phyloP scores from a whole-genome alignment of 108 stramenopile genomes.

The Skeletonema menzelii region DNA sequence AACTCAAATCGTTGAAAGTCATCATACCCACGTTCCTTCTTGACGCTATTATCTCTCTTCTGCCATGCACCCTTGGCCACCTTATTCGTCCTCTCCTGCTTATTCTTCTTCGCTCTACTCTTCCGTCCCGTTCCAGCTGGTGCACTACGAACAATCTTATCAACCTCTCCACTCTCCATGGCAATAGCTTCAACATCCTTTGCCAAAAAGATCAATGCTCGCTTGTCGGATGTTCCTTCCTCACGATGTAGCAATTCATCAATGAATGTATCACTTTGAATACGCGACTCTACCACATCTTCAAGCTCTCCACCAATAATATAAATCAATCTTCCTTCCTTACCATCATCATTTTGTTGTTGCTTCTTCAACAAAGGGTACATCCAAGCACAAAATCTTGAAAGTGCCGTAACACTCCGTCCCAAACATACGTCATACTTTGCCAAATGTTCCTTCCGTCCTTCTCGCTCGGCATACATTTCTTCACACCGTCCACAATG shows the following conservation, averaged over 20 bases:
- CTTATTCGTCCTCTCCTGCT: constrained; percentile 31
- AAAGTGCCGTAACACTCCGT: constrained; percentile 77
- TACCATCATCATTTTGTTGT: background rate
- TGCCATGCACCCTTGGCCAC: constrained; percentile 65
- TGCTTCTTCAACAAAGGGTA: constrained; percentile 49
- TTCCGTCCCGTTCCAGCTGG: background rate
- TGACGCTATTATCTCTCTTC: constrained; percentile 39
- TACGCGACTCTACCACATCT: constrained; percentile 40
- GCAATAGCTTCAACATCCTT: constrained; percentile 54
- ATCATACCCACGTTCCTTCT: constrained; percentile 75
- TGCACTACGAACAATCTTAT: constrained; percentile 15
- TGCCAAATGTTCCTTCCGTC: constrained; percentile 12
- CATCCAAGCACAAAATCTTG: constrained; percentile 79
- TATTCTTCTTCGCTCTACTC: background rate
- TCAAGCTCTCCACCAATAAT: constrained; percentile 84
- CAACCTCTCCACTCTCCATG: constrained; percentile 54
- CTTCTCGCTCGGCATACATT: constrained; percentile 22
- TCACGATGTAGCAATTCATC: constrained; percentile 49
- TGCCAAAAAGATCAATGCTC: constrained; percentile 62
- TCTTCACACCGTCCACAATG: constrained; percentile 80
- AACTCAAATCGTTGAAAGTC: constrained; percentile 71
- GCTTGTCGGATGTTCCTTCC: constrained; percentile 66
- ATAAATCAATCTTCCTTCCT: constrained; percentile 60
- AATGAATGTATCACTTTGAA: constrained; percentile 43
- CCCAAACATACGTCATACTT: constrained; percentile 71